Conservation (phyloP, 2,329 filamentous ascomycete genomes). For the Diaporthe citriasiana region DNA sequence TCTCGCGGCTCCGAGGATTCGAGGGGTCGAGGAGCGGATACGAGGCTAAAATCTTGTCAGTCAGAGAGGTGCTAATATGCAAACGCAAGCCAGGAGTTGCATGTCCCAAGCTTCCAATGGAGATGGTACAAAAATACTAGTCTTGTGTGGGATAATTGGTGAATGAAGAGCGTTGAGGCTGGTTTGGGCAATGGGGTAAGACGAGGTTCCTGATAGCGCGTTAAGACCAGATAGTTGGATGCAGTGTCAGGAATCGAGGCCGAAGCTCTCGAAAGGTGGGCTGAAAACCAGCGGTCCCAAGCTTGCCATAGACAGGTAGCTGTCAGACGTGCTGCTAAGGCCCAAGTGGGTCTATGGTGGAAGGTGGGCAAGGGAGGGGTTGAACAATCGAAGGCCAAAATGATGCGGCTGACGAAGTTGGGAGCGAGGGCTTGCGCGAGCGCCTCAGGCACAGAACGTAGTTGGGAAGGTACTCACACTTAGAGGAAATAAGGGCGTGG, state of each 20-base stretch:
- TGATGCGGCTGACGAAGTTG: background rate
- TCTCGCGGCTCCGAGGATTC: constrained; percentile 4
- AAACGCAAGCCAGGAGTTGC: background rate
- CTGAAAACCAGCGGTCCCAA: constrained; percentile 15
- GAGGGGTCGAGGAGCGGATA: constrained; percentile 9
- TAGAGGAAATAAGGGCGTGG: constrained; percentile 30
- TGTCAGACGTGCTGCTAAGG: constrained; percentile 8
- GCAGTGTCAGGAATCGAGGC: background rate
- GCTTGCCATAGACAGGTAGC: constrained; percentile 10
- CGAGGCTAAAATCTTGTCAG: constrained; percentile 14
- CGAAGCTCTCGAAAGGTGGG: constrained; percentile 1
- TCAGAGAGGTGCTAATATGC: background rate
- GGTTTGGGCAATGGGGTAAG: constrained; percentile 7
- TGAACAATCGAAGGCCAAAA: background rate
- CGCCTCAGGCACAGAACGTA: background rate
- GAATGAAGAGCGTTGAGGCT: constrained; percentile 9
- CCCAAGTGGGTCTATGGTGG: constrained; percentile 33
- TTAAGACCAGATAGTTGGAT: background rate
- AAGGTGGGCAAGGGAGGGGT: constrained; percentile 36
- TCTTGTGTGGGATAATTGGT: background rate
- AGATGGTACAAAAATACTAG: background rate
- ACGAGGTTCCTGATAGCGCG: constrained; percentile 12
- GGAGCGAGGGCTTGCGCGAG: background rate
- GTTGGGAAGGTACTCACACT: constrained; percentile 15
- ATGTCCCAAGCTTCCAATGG: background rate